Base-by-base conservation (phyloP, 148 eudicot genomes). In the Rhododendron henanense region DNA sequence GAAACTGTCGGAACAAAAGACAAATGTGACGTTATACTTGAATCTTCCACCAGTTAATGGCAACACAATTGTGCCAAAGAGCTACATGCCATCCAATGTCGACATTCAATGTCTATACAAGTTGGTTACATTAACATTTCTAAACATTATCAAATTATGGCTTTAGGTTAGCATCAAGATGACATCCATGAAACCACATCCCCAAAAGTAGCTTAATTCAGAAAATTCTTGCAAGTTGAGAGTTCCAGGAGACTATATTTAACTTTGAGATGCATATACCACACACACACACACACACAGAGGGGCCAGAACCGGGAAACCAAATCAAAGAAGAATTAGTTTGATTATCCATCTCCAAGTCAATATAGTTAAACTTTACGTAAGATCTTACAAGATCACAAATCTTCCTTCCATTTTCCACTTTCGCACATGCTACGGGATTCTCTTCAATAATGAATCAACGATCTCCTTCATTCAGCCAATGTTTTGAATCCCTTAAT, bases 1-100 rank as follows among this genome's bases (percentile, higher is more conserved):
- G 45, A 94, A 75, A 87, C 99, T 96, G 93, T 85, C 80, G 59
- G 74, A 86, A 82, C 9, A 79, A 57, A 23, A 47, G 7, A 35
- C 44, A 44, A 14, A 83, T 77, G 23, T 39, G 44, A 53, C 8
- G 35, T 19, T 74, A 51, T 37, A 19, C 31, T 19, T 84, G 33
- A 50, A 84, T 25, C 76, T 31, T 51, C 33, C 8, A 83, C 13
- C 10, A 8, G 73, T 50, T 21, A 50, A 18, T 35, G 25, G 53
- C 48, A 41, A 21, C 53, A 23, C 19, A n/a, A 11, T 45, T 78
- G 21, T 55, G 71, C 28, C 31, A 76, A 13, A 23, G 41, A 71
- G 76, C 39, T 4, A 14, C 19, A 71, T 31, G 76, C 39, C 16
- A 53, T 76, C 86, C 37, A 41, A 84, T 33, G 31, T 16, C 3